Percentiles rank a stretch among this genome's conserved stretches.
phyloP scores from a whole-genome alignment of 495 filamentous ascomycete genomes.

The Tuber melanosporum region DNA sequence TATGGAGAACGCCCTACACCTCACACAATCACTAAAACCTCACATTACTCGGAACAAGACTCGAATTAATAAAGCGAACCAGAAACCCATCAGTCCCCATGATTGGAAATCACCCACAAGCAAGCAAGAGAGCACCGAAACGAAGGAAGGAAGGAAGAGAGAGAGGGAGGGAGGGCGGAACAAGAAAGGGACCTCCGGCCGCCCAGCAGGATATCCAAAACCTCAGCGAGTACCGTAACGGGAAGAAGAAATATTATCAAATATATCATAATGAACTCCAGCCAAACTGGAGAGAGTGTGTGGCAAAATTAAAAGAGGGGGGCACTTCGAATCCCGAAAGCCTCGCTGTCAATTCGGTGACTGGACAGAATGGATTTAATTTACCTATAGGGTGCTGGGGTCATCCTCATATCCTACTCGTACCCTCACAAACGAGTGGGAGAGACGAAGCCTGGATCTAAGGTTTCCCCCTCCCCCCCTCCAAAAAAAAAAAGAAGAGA shows the following conservation, averaged over 20 bases:
- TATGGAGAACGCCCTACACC: background rate
- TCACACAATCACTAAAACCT: background rate
- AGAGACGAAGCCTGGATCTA: background rate
- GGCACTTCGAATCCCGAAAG: background rate
- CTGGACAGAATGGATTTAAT: background rate
- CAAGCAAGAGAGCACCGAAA: background rate
- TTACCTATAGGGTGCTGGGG: background rate
- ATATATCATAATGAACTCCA: background rate
- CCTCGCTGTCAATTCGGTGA: background rate
- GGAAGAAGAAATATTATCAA: background rate
- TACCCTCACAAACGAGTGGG: background rate
- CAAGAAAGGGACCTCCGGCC: background rate
- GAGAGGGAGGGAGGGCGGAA: background rate
- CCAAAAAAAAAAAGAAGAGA: background rate
- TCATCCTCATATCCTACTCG: background rate
- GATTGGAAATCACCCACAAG: background rate
- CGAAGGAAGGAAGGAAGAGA: background rate
- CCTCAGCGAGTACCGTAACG: background rate
- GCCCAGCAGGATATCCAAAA: background rate
- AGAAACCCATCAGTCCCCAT: background rate
- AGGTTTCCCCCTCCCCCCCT: background rate
- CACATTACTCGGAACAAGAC: background rate
- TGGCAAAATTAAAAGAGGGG: background rate
- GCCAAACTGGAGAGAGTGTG: background rate
- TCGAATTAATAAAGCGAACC: background rate